These are phyloP conservation scores for Fraxinus americana DNA, from an alignment of 257 asterid species.

Conservation along the genomic window DNA sequence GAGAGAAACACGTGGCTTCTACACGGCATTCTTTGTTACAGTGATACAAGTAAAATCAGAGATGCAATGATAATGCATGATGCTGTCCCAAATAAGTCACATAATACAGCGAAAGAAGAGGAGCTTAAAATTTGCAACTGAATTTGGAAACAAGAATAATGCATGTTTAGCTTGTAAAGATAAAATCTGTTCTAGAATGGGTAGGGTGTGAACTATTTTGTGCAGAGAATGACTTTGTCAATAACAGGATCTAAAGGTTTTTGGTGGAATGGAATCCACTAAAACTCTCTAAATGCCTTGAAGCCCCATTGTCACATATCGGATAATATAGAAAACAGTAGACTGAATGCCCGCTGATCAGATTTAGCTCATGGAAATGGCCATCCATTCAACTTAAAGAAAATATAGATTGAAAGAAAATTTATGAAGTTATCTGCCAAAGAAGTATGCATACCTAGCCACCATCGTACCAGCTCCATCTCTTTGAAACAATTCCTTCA, in stretches of 20 bases:
- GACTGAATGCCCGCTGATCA: not conserved
- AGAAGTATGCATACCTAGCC: slow-evolving; percentile 66
- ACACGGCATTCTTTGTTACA: not conserved
- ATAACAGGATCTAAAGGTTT: not conserved
- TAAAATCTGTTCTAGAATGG: not conserved
- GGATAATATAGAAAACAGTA: not conserved
- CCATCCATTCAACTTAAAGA: not conserved
- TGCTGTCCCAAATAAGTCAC: not conserved
- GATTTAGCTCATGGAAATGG: not conserved
- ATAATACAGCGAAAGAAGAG: not conserved
- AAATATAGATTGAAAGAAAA: slow-evolving; percentile 9
- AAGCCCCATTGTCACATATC: not conserved
- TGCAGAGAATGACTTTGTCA: not conserved
- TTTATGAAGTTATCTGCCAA: slow-evolving; percentile 19
- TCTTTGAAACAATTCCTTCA: slow-evolving; percentile 90
- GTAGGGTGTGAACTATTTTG: not conserved
- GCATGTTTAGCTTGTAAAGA: not conserved
- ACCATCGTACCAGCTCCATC: slow-evolving; percentile 98
- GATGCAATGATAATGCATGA: not conserved
- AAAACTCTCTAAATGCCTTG: slow-evolving; percentile 1
- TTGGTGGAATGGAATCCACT: not conserved
- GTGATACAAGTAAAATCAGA: slow-evolving; percentile 11
- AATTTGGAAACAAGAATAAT: not conserved
- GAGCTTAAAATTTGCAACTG: not conserved
- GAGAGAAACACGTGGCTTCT: not conserved